Evolutionary conservation across 768 basidiomycete species (phyloP).

Genomic region (Tricholoma sp.): DNA sequence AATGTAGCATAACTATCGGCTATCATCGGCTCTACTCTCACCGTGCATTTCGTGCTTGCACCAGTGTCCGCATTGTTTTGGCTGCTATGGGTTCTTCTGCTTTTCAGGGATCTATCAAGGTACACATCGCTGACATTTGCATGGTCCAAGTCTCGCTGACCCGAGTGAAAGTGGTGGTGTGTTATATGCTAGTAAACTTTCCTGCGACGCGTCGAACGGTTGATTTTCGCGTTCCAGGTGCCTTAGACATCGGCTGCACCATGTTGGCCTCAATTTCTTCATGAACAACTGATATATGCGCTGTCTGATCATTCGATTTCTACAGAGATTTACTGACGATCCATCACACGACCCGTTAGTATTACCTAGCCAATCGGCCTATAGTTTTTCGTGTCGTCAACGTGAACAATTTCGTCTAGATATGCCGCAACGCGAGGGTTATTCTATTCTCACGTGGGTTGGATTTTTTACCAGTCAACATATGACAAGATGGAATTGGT

Average conservation of each 20-base stretch:
- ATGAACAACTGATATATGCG: constrained; percentile 1
- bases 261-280: constrained; percentile 37
- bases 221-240: constrained; percentile 37
- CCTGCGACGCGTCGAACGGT: neutral
- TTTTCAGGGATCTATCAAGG: constrained; percentile 79
- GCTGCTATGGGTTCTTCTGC: constrained; percentile 67
- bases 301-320: neutral
- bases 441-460: constrained; percentile 76
- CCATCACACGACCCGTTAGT: constrained; percentile 60
- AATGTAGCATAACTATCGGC: constrained; percentile 60
- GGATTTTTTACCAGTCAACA: constrained; percentile 76
- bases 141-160: neutral
- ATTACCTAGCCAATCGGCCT: neutral
- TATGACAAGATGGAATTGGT: constrained; percentile 60
- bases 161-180: constrained; percentile 44
- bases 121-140: constrained; percentile 19
- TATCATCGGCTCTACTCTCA: constrained; percentile 82
- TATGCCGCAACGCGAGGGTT: constrained; percentile 74
- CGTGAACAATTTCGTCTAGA: constrained; percentile 24
- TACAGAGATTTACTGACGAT: constrained; percentile 66
- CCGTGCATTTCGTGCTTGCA: constrained; percentile 55
- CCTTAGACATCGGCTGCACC: constrained; percentile 70
- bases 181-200: constrained; percentile 8
- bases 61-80: constrained; percentile 50
- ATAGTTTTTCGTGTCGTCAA: neutral